phyloP scores from a whole-genome alignment of 352 stramenopile genomes.

The Hyaloperonospora brassicae region DNA sequence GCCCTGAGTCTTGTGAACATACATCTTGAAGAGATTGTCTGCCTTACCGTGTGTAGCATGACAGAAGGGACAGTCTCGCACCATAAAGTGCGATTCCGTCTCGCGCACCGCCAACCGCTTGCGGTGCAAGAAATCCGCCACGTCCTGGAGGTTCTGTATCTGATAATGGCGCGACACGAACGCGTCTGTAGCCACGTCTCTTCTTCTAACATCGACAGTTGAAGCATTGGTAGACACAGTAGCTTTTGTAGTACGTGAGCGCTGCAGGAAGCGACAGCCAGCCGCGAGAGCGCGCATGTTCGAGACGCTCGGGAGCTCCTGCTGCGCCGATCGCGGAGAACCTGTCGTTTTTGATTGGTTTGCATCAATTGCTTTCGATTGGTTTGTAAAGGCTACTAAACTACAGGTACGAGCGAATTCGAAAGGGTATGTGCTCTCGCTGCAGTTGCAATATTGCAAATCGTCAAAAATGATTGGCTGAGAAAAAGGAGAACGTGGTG shows the following conservation, averaged over 20 bases:
- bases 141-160: slow-evolving; percentile 51
- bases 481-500: not conserved
- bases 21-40: slow-evolving; percentile 89
- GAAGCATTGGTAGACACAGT: slow-evolving; percentile 3
- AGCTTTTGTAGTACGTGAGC: not conserved
- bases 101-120: slow-evolving; percentile 58
- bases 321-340: not conserved
- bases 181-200: slow-evolving; percentile 26
- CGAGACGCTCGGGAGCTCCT: not conserved
- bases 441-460: not conserved
- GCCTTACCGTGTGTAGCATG: slow-evolving; percentile 66
- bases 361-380: too few relatives aligned
- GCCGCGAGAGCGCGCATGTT: slow-evolving; percentile 9
- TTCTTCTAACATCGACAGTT: slow-evolving; percentile 1
- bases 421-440: not conserved
- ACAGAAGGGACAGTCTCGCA: slow-evolving; percentile 85
- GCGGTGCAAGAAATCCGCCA: slow-evolving; percentile 62
- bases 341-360: too few relatives aligned
- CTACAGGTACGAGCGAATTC: not conserved
- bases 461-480: slow-evolving; percentile 17
- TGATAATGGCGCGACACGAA: slow-evolving; percentile 83
- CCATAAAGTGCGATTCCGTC: slow-evolving; percentile 70
- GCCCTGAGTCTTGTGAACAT: slow-evolving; percentile 80
- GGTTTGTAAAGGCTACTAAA: not conserved
- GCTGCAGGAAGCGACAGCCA: slow-evolving; percentile 8